Evolutionary conservation across 2,329 filamentous ascomycete genomes (phyloP).

Genomic region (Fusarium nisikadoi): DNA sequence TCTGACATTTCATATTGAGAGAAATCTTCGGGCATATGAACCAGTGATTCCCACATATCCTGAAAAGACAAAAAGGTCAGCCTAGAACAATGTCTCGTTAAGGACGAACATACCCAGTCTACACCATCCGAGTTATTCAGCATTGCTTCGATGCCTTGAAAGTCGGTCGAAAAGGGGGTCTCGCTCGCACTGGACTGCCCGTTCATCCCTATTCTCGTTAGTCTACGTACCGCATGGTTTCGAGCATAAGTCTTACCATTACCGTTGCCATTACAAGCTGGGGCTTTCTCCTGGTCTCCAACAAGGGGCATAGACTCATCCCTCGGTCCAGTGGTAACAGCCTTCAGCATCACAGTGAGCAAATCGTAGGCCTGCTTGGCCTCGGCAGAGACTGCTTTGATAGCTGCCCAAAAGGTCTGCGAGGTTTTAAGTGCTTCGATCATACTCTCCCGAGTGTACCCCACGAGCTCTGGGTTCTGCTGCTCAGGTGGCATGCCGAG

Average conservation of each 20-base stretch:
- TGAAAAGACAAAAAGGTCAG: background rate
- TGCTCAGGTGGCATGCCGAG: constrained; percentile 3
- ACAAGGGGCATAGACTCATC: background rate
- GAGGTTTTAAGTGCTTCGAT: constrained; percentile 22
- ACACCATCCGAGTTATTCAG: constrained; percentile 24
- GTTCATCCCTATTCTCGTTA: background rate
- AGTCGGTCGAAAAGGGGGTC: background rate
- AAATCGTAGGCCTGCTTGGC: constrained; percentile 26
- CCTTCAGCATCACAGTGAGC: constrained; percentile 29
- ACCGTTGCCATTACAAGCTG: background rate
- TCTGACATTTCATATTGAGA: constrained; percentile 16
- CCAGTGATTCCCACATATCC: constrained; percentile 30
- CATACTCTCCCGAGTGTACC: background rate
- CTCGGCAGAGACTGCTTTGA: constrained; percentile 21
- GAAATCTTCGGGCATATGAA: constrained; percentile 24
- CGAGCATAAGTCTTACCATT: background rate
- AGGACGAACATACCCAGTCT: constrained; percentile 18
- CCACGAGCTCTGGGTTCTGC: background rate
- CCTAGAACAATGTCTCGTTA: rapidly evolving
- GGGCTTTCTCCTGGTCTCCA: background rate
- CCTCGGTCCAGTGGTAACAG: background rate
- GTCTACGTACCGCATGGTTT: rapidly evolving
- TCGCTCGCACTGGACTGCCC: background rate
- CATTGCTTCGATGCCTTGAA: constrained; percentile 28
- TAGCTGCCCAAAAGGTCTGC: constrained; percentile 17